Base-by-base conservation (phyloP, 306 rosid species). In the Prunus mongolica region DNA sequence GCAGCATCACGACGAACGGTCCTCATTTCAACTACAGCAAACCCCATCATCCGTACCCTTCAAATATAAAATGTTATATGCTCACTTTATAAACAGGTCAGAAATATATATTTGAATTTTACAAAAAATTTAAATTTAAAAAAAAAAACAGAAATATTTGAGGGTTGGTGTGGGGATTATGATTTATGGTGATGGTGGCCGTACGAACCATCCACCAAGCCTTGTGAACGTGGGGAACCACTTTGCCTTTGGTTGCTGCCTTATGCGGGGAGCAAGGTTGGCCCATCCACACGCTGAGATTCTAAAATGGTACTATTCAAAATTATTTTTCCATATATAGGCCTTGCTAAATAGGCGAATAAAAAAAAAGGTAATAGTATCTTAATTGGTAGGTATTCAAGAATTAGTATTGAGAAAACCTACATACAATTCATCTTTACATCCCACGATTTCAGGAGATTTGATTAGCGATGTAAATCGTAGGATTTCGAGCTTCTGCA, bases 171-270 rank as follows among this genome's bases (percentile, higher is more conserved):
- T 34, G 47, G 69, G 47, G 28, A 9, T 20, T 20, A 56, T n/a
- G 69, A 19, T 34, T 19, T 19, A 5, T n/a, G 71, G 71, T 12
- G 28, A 70, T 62, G 44, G 46, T 71, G 70, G 22, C 76, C 72
- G 66, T 71, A 71, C 76, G 25, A 71, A 67, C 32, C 44, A 70
- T 57, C 52, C 8, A 16, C 47, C 32, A 14, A 12, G 51, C 54
- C 54, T 20, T 66, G 52, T 5, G 30, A 61, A 63, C 61, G 82
- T 69, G 82, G 77, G 79, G 65, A 78, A 77, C 82, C 71, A 19
- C 15, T 58, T 22, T 41, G 25, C 44, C 44, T 7, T 7, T 38
- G 44, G 44, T 67, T 32, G 85, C 60, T 28, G 58, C 20, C 28
- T 46, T 61, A 5, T 27, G 69, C 12, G 60, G 49, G 69, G 28